Evolutionary conservation across 2,329 filamentous ascomycete species (phyloP), one percentile per base, ranked within the genome.

Genomic region (Gnomoniopsis smithogilvyi): DNA sequence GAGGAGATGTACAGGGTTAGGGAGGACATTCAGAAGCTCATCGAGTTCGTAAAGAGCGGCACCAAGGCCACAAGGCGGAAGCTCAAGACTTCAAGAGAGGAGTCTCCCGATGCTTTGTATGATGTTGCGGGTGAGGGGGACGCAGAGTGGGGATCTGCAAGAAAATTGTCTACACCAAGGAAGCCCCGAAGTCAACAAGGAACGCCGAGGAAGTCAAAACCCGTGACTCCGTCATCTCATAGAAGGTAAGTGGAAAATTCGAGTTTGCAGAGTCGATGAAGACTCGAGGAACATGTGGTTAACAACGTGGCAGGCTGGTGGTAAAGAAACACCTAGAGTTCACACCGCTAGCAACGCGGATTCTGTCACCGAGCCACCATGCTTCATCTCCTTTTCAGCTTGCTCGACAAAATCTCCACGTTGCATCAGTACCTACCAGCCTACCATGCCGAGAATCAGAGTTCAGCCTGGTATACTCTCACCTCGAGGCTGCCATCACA

Each of bases 251-350:
- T 61, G 33, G 12, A 12, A 22, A 33, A 14, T 19, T 56, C 87
- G 15, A 6, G 7, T 17, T n/a, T 46, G 15, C 4, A 19, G 43
- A 11, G 43, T 10, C 15, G 34, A 58, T 76, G 78, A 3, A 89
- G 7, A 70, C 69, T n/a, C 72, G 71, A 6, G 68, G 69, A 21
- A 71, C 50, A 63, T 68, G 22, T 65, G 62, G n/a, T 66, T 61
- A n/a, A 69, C 41, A 21, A 51, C 26, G 55, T 41, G 21, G 59
- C 56, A 79, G 81, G 62, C 86, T 92, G 43, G 75, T 90, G 43
- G 77, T 94, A 46, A 96, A 96, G 71, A 96, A 93, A 68, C 89
- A 91, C 6, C 83, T 99, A 38, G 93, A 97, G 69, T 98, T 98
- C 68, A 99, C 95, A 0, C 95, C 95, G 0, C 78, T 99, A n/a